phyloP scores from a whole-genome alignment of 139 green algal genomes.

The Chlorella sp. region DNA sequence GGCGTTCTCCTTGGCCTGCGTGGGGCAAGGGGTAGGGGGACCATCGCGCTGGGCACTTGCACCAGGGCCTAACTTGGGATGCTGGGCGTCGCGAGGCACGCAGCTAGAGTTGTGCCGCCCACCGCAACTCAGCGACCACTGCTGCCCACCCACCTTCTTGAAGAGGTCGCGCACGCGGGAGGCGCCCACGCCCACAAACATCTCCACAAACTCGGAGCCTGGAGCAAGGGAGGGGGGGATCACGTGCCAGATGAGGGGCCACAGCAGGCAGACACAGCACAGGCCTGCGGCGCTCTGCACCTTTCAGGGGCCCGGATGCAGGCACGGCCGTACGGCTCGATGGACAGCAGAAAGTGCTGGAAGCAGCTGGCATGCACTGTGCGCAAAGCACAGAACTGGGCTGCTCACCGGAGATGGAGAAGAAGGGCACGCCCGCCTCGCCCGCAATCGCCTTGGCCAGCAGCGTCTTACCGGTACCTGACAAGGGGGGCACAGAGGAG shows the following conservation, averaged over 20 bases:
- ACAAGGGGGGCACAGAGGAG: too few species aligned
- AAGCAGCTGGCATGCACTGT: too few species aligned
- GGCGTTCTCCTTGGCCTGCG: slow-evolving; percentile 88
- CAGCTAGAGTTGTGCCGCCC: too few species aligned
- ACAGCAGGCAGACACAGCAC: too few species aligned
- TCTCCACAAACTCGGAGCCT: slow-evolving; percentile 84
- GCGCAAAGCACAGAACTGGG: too few species aligned
- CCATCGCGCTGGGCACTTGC: slow-evolving; percentile 62
- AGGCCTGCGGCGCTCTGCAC: too few species aligned
- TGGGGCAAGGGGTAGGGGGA: slow-evolving; percentile 67
- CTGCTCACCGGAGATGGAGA: slow-evolving; percentile 58
- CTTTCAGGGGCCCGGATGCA: too few species aligned
- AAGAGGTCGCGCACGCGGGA: slow-evolving; percentile 93
- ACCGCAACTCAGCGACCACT: neutral
- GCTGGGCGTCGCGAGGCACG: too few species aligned
- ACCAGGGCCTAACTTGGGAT: neutral
- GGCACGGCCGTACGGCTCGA: too few species aligned
- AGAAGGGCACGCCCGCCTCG: slow-evolving; percentile 77
- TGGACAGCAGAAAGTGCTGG: too few species aligned
- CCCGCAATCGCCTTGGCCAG: slow-evolving; percentile 94
- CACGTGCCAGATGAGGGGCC: too few species aligned
- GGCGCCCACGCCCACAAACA: slow-evolving; percentile 81
- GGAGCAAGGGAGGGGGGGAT: too few species aligned
- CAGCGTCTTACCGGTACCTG: slow-evolving; percentile 96
- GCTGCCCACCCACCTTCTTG: slow-evolving; percentile 79